Conservation (phyloP, 495 filamentous ascomycete genomes). For the Corynascus novoguineensis region DNA sequence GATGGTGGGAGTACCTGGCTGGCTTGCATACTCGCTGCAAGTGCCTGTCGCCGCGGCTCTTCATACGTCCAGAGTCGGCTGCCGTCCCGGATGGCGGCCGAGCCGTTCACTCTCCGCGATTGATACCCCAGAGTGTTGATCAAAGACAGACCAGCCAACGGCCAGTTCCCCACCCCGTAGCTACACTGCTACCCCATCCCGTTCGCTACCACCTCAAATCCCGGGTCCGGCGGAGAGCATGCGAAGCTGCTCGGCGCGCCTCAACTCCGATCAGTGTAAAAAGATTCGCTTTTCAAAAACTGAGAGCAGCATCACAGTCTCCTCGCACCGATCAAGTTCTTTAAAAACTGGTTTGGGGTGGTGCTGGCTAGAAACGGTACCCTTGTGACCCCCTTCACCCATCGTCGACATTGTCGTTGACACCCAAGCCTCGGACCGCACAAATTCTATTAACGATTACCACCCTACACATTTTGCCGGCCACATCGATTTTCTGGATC, state of each 20-base stretch:
- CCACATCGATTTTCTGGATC: no score
- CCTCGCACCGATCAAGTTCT: no score
- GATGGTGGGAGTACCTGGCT: slow-evolving; percentile 9
- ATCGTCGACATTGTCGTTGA: no score
- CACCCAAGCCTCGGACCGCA: no score
- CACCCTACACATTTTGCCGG: no score
- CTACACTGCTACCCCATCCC: slow-evolving; percentile 16
- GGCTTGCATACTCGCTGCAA: slow-evolving; percentile 9
- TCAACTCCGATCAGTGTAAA: neutral
- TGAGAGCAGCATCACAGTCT: no score
- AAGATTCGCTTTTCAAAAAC: no score
- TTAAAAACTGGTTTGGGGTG: no score
- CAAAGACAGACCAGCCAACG: slow-evolving; percentile 3
- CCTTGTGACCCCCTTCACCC: no score
- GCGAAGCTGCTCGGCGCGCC: neutral
- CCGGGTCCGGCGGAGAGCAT: slow-evolving; percentile 14
- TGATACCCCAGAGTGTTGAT: slow-evolving; percentile 8
- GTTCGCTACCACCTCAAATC: slow-evolving; percentile 22
- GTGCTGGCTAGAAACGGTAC: no score
- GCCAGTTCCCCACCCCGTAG: neutral
- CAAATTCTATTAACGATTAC: no score
- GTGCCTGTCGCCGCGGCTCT: neutral
- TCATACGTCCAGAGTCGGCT: neutral
- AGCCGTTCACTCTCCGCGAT: neutral
- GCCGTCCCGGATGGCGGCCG: neutral